Conservation (phyloP, 371 early-diverging fungal genomes). For the Blastocladiella emersonii region DNA sequence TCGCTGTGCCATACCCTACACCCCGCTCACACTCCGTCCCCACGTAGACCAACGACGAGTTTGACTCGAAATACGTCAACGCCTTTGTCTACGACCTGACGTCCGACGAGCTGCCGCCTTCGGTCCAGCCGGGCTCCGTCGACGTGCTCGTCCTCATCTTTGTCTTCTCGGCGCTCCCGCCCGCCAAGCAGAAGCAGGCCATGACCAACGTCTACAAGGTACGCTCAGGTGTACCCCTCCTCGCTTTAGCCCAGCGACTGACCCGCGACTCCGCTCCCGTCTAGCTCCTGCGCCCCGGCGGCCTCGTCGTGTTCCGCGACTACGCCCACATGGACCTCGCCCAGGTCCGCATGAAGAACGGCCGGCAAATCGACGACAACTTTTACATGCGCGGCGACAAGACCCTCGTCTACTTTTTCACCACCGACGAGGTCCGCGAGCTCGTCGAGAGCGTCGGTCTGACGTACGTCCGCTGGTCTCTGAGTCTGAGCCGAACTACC, state of each 20-base stretch:
- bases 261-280: no score
- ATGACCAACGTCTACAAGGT: conserved; percentile 20
- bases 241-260: no score
- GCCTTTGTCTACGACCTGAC: conserved; percentile 16
- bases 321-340: conserved; percentile 55
- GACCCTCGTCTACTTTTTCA: conserved; percentile 58
- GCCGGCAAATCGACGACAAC: conserved; percentile 46
- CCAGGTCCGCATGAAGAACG: conserved; percentile 59
- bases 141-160: conserved; percentile 48
- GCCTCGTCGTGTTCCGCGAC: conserved; percentile 33
- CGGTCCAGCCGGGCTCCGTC: conserved; percentile 22
- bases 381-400: conserved; percentile 68
- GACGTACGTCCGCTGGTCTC: conserved; percentile 4
- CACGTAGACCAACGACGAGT: conserved; percentile 44
- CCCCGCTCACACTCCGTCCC: conserved; percentile 49
- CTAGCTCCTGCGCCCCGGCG: conserved; percentile 33
- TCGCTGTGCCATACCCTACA: conserved; percentile 20
- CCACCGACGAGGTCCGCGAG: conserved; percentile 35
- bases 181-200: conserved; percentile 23
- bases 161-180: conserved; percentile 52
- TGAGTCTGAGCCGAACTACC: neutral
- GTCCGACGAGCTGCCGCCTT: conserved; percentile 11
- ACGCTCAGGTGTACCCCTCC: no score
- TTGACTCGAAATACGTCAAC: conserved; percentile 18
- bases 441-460: conserved; percentile 39